Conservation (phyloP, 1,139 yeast genomes). For the Taphrina pruni region DNA sequence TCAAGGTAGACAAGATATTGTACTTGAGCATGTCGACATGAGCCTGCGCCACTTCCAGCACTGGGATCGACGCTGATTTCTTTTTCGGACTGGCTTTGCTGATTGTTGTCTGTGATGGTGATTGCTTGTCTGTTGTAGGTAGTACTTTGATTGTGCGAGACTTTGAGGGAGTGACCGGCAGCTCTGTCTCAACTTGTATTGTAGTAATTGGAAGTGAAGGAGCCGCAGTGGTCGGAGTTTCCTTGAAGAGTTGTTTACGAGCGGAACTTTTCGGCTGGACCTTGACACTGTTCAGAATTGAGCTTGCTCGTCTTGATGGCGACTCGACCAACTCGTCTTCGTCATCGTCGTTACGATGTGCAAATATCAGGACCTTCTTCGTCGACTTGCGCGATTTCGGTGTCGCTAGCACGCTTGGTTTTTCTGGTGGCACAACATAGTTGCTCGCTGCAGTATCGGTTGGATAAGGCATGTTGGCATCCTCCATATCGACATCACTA, state of each 20-base stretch:
- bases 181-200: neutral
- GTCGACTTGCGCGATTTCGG: constrained; percentile 8
- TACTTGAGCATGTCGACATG: constrained; percentile 14
- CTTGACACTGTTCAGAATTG: neutral
- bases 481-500: constrained; percentile 9
- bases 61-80: constrained; percentile 7
- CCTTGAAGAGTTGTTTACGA: neutral
- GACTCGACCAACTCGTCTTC: constrained; percentile 8
- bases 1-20: constrained; percentile 6
- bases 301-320: constrained; percentile 7
- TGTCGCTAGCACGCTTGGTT: neutral
- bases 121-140: neutral
- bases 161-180: neutral
- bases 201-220: neutral
- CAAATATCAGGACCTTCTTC: constrained; percentile 7
- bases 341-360: neutral
- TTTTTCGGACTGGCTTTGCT: constrained; percentile 1
- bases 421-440: neutral
- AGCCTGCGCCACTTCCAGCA: neutral
- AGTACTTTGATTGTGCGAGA: neutral
- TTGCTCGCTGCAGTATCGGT: neutral
- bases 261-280: neutral
- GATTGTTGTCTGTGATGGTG: neutral
- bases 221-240: neutral
- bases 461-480: neutral